These are phyloP conservation scores for Hydnomerulius pinastri DNA, from an alignment of 768 basidiomycete species.

Conservation along the genomic window DNA sequence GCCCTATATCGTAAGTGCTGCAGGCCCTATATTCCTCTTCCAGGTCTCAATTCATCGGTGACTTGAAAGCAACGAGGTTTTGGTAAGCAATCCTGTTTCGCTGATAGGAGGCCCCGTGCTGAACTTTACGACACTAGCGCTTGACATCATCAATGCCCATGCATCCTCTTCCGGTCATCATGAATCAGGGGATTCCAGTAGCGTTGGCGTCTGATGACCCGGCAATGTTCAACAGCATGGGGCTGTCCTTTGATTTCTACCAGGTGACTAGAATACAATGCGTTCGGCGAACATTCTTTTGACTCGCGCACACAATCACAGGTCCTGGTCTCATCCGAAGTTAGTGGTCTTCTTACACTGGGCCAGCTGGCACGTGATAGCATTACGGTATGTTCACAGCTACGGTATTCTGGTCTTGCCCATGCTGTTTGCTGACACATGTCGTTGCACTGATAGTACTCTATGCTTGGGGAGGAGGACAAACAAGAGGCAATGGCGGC, in stretches of 20 bases:
- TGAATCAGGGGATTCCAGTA: slow-evolving; percentile 72
- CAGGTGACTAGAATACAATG: slow-evolving; percentile 44
- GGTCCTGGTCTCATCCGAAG: slow-evolving; percentile 66
- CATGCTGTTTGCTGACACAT: slow-evolving; percentile 4
- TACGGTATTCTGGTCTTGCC: background rate
- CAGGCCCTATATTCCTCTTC: background rate
- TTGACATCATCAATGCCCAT: slow-evolving; percentile 75
- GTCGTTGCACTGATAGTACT: slow-evolving; percentile 40
- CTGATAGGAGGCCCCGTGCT: background rate
- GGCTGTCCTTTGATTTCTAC: slow-evolving; percentile 74
- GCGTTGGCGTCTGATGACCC: slow-evolving; percentile 75
- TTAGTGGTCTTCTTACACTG: slow-evolving; percentile 60
- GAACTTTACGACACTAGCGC: slow-evolving; percentile 41
- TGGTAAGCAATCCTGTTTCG: slow-evolving; percentile 41
- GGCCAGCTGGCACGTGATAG: slow-evolving; percentile 63
- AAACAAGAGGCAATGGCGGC: slow-evolving; percentile 42
- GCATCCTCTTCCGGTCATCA: slow-evolving; percentile 65
- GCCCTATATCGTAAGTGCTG: slow-evolving; percentile 47
- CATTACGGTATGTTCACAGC: slow-evolving; percentile 53
- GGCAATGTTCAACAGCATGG: slow-evolving; percentile 71
- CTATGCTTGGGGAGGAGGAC: slow-evolving; percentile 46
- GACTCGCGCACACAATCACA: slow-evolving; percentile 16
- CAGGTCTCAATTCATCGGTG: background rate
- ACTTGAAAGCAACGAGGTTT: slow-evolving; percentile 63
- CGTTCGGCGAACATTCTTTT: background rate